Conservation (phyloP, 2,329 filamentous ascomycete species). For the Pestalotiopsis sp. region DNA sequence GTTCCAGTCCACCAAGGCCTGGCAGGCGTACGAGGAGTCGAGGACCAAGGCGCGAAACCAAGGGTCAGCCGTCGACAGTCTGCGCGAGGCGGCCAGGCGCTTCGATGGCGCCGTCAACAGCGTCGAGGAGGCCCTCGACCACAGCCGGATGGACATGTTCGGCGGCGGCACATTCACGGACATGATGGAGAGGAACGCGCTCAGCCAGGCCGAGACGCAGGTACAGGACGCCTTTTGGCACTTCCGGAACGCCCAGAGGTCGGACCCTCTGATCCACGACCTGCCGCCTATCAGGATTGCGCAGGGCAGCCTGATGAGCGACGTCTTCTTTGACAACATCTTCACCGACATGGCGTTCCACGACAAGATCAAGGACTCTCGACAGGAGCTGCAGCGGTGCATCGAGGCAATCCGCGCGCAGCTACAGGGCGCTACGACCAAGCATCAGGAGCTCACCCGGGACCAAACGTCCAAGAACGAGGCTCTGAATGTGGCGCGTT, state of each 20-base stretch:
- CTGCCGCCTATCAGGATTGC: slow-evolving; percentile 44
- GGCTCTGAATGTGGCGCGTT: slow-evolving; percentile 33
- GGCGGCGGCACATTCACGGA: slow-evolving; percentile 48
- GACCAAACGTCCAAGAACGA: slow-evolving; percentile 32
- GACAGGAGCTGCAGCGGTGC: slow-evolving; percentile 36
- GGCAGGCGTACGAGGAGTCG: slow-evolving; percentile 37
- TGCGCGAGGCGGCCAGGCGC: slow-evolving; percentile 37
- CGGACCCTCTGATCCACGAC: slow-evolving; percentile 36
- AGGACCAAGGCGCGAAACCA: slow-evolving; percentile 39
- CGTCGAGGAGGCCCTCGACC: slow-evolving; percentile 42
- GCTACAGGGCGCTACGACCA: slow-evolving; percentile 21
- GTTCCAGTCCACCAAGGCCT: slow-evolving; percentile 31
- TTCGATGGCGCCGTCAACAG: slow-evolving; percentile 35
- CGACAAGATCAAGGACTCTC: slow-evolving; percentile 48
- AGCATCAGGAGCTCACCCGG: slow-evolving; percentile 23
- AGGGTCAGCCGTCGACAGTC: slow-evolving; percentile 37
- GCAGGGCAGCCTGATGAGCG: slow-evolving; percentile 45
- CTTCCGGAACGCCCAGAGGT: slow-evolving; percentile 38
- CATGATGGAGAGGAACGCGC: slow-evolving; percentile 54
- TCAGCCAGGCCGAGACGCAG: slow-evolving; percentile 46
- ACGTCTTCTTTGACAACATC: slow-evolving; percentile 57
- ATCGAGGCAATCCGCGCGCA: slow-evolving; percentile 31
- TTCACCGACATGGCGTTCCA: slow-evolving; percentile 53
- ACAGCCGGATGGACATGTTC: slow-evolving; percentile 47
- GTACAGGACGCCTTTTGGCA: slow-evolving; percentile 40